Percentiles rank a stretch among this genome's conserved stretches.
phyloP scores from a whole-genome alignment of 2,329 filamentous ascomycete genomes.

The Trichoderma brevicompactum region DNA sequence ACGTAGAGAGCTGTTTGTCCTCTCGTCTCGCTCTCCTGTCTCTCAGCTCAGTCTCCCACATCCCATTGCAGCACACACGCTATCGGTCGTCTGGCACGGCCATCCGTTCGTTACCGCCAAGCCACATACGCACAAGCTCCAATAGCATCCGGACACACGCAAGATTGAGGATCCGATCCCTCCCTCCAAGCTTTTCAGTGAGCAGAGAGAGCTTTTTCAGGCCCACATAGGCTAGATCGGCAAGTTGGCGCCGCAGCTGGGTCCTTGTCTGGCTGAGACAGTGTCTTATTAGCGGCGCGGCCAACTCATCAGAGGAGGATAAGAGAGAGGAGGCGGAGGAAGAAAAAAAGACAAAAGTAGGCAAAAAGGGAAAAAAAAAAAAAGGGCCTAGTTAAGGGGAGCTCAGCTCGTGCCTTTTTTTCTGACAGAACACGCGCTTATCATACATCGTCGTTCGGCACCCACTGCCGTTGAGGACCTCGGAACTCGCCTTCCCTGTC shows the following conservation, averaged over 20 bases:
- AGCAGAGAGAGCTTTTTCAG: conserved; percentile 4
- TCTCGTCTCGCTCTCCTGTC: neutral
- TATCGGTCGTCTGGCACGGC: conserved; percentile 20
- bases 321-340: neutral
- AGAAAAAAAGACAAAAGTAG: neutral
- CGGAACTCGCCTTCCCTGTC: conserved; percentile 26
- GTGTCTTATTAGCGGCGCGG: conserved; percentile 35
- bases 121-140: conserved; percentile 23
- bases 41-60: neutral
- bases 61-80: neutral
- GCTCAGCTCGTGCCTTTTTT: conserved; percentile 16
- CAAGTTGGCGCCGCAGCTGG: conserved; percentile 29
- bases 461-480: conserved; percentile 7
- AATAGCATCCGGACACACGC: conserved; percentile 22
- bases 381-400: conserved; percentile 16
- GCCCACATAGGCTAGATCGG: conserved; percentile 30
- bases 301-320: conserved; percentile 11
- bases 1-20: neutral
- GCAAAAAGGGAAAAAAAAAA: neutral
- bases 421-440: conserved; percentile 16
- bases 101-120: conserved; percentile 24
- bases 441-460: conserved; percentile 24
- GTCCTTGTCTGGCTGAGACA: conserved; percentile 38
- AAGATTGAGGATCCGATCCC: conserved; percentile 13
- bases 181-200: neutral